Conservation (phyloP, 1,284 basidiomycete genomes). For the Tilletia walkeri region DNA sequence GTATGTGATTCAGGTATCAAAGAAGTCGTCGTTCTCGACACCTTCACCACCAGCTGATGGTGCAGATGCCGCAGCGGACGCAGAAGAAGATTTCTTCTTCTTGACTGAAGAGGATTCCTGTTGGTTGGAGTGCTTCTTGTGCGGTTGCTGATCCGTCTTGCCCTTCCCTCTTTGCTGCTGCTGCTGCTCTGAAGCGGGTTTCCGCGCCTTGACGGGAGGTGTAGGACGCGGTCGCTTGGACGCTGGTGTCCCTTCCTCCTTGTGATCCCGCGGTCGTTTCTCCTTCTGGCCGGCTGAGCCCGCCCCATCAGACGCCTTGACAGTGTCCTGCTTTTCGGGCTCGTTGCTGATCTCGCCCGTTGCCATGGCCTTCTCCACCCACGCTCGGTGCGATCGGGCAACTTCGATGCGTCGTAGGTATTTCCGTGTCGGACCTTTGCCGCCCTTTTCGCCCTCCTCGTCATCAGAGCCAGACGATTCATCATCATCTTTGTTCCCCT, state of each 20-base stretch:
- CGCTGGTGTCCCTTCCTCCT: not conserved
- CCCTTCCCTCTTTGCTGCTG: constrained; percentile 43
- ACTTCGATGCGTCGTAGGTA: not conserved
- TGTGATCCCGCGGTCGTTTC: not conserved
- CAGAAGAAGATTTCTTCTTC: constrained; percentile 2
- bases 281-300: not conserved
- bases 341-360: constrained; percentile 29
- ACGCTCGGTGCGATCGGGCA: not conserved
- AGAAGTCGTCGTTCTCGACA: constrained; percentile 38
- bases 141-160: constrained; percentile 38
- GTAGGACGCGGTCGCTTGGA: not conserved
- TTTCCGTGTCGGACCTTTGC: not conserved
- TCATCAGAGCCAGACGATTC: not conserved
- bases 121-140: constrained; percentile 35
- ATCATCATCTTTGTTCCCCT: not conserved
- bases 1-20: constrained; percentile 18
- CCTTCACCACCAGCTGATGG: not conserved
- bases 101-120: constrained; percentile 19
- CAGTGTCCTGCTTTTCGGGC: constrained; percentile 34
- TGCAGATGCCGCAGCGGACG: not conserved
- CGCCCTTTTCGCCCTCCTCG: not conserved
- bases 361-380: constrained; percentile 30
- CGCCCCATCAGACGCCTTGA: not conserved
- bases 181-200: not conserved
- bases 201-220: not conserved